Conservation (phyloP, 2,329 filamentous ascomycete genomes). For the Aspergillus felis region DNA sequence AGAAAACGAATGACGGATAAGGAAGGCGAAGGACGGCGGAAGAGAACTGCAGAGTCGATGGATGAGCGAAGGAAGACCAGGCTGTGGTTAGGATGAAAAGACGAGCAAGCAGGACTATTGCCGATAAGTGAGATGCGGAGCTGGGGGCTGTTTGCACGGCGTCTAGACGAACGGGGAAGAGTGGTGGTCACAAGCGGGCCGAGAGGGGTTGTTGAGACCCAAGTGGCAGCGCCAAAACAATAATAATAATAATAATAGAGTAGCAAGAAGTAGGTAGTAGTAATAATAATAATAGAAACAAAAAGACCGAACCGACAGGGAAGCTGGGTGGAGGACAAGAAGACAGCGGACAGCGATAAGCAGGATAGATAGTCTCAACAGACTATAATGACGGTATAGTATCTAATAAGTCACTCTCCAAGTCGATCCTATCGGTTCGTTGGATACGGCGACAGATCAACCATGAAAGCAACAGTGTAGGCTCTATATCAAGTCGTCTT, state of each 20-base stretch:
- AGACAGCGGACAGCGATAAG: neutral
- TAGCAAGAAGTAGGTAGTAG: neutral
- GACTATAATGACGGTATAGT: neutral
- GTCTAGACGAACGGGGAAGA: constrained; percentile 14
- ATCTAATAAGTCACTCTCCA: neutral
- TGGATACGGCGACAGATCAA: neutral
- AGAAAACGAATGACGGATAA: constrained; percentile 1
- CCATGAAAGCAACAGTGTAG: neutral
- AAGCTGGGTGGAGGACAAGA: neutral
- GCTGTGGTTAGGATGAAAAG: constrained; percentile 1
- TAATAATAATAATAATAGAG: constrained; percentile 8
- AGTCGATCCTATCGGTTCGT: neutral
- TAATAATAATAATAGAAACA: neutral
- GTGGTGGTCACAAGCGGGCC: constrained; percentile 15
- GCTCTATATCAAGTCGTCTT: neutral
- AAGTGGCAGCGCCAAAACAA: constrained; percentile 10
- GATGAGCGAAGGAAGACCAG: neutral
- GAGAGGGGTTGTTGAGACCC: constrained; percentile 17
- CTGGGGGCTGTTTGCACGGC: constrained; percentile 22
- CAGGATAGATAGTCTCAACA: neutral
- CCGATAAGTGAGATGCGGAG: constrained; percentile 1
- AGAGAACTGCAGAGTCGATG: neutral
- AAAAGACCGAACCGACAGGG: neutral
- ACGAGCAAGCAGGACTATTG: constrained; percentile 3
- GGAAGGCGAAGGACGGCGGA: neutral